Conservation (phyloP, 169 alveolate species). For the Cytauxzoon felis region DNA sequence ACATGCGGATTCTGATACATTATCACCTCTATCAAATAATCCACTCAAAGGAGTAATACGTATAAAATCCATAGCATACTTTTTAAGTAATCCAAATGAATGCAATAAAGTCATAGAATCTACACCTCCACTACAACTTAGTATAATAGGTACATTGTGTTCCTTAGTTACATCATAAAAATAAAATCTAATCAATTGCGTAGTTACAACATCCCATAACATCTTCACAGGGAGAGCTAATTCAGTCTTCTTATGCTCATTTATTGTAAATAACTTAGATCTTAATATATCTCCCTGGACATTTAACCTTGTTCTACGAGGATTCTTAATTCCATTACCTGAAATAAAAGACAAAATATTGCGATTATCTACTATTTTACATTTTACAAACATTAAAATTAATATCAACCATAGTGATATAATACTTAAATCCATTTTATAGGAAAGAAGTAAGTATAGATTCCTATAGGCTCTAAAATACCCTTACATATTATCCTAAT, state of each 20-base stretch:
- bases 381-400: background rate
- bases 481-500: no score
- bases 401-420: no score
- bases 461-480: no score
- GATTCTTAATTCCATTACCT: no score
- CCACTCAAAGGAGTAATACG: background rate
- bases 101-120: conserved; percentile 63
- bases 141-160: conserved; percentile 6
- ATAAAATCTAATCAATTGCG: background rate
- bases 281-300: no score
- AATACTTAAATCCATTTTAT: no score
- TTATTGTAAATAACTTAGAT: no score
- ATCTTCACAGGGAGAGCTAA: background rate
- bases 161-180: background rate
- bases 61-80: background rate
- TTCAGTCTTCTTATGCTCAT: background rate
- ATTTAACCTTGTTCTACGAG: no score
- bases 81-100: conserved; percentile 40
- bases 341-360: no score
- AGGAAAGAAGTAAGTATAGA: no score
- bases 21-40: background rate
- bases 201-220: background rate
- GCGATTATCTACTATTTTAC: no score
- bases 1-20: background rate
- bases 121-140: conserved; percentile 59